A percentile compares a stretch with the other conserved stretches of the same genome.
Conservation (phyloP, 2,329 filamentous ascomycete genomes). For the Fusarium virguliforme region DNA sequence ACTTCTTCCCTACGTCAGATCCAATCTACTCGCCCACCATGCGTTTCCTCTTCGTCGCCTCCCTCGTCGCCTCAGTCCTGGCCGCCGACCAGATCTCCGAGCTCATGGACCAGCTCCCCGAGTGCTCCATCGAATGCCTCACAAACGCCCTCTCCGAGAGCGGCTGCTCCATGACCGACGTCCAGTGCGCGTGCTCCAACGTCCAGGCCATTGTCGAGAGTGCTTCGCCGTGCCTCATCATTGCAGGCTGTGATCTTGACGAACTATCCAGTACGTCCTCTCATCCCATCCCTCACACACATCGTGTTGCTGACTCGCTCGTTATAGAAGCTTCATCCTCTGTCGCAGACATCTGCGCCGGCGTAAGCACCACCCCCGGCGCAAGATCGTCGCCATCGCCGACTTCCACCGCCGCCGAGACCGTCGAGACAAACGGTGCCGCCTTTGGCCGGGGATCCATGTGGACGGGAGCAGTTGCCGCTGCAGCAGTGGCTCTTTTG, state of each 20-base stretch:
- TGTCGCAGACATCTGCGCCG: constrained; percentile 25
- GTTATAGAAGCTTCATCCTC: neutral
- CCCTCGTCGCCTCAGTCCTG: constrained; percentile 34
- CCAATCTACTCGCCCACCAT: constrained; percentile 15
- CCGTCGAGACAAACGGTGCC: constrained; percentile 14
- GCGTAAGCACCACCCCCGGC: constrained; percentile 17
- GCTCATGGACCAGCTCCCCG: constrained; percentile 52
- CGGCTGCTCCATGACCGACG: constrained; percentile 56
- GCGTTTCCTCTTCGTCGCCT: constrained; percentile 26
- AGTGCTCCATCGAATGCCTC: constrained; percentile 60
- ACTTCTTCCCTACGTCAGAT: constrained; percentile 4
- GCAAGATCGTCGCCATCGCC: constrained; percentile 8
- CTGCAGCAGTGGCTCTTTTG: constrained; percentile 19
- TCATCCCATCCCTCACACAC: neutral
- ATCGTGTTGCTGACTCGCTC: neutral
- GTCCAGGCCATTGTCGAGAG: constrained; percentile 54
- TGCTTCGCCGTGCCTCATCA: constrained; percentile 57
- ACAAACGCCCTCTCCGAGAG: constrained; percentile 51
- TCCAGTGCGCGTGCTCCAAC: constrained; percentile 59
- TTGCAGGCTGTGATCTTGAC: constrained; percentile 54
- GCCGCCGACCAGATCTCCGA: constrained; percentile 31
- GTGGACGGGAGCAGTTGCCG: constrained; percentile 26
- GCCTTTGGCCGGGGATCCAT: constrained; percentile 12
- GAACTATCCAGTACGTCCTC: constrained; percentile 56
- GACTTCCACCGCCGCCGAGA: constrained; percentile 12